These are phyloP conservation scores for Albatrellus ellisii DNA, from an alignment of 768 basidiomycete species.

Conservation along the genomic window DNA sequence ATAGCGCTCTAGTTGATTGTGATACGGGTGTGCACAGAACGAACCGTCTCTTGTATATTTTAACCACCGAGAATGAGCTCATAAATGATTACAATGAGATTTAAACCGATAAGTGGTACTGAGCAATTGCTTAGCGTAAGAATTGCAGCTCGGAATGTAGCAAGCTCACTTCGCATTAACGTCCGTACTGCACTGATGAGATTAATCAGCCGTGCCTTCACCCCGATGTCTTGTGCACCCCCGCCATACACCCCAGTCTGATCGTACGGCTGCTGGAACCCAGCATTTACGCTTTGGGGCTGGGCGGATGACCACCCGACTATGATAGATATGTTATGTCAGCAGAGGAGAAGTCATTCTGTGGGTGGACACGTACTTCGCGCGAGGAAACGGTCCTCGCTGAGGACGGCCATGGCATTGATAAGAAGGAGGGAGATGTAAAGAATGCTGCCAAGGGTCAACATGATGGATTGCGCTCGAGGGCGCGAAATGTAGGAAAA, in stretches of 20 bases:
- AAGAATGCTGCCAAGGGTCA: slow-evolving; percentile 58
- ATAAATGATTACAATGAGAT: slow-evolving; percentile 78
- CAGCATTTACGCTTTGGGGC: slow-evolving; percentile 39
- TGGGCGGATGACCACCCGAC: slow-evolving; percentile 83
- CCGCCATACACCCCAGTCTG: slow-evolving; percentile 57
- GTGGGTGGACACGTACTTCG: slow-evolving; percentile 45
- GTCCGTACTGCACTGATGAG: slow-evolving; percentile 93
- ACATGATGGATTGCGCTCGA: slow-evolving; percentile 24
- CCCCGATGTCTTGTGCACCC: slow-evolving; percentile 39
- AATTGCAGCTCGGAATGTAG: slow-evolving; percentile 4
- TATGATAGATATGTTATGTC: slow-evolving; percentile 19
- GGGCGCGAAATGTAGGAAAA: not conserved
- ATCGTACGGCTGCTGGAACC: slow-evolving; percentile 56
- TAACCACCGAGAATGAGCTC: slow-evolving; percentile 58
- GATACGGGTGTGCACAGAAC: slow-evolving; percentile 8
- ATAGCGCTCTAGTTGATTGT: slow-evolving; percentile 3
- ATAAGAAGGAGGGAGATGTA: slow-evolving; percentile 82
- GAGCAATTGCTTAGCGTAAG: slow-evolving; percentile 5
- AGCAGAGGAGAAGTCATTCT: slow-evolving; percentile 12
- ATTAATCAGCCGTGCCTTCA: slow-evolving; percentile 82
- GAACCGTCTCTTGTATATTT: slow-evolving; percentile 8
- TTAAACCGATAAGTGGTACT: slow-evolving; percentile 90
- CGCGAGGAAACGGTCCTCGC: slow-evolving; percentile 92
- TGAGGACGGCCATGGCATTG: slow-evolving; percentile 91
- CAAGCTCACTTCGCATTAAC: slow-evolving; percentile 74